These are phyloP conservation scores for Eleusine indica DNA, from an alignment of 176 grass and related monocot species.

Conservation along the genomic window DNA sequence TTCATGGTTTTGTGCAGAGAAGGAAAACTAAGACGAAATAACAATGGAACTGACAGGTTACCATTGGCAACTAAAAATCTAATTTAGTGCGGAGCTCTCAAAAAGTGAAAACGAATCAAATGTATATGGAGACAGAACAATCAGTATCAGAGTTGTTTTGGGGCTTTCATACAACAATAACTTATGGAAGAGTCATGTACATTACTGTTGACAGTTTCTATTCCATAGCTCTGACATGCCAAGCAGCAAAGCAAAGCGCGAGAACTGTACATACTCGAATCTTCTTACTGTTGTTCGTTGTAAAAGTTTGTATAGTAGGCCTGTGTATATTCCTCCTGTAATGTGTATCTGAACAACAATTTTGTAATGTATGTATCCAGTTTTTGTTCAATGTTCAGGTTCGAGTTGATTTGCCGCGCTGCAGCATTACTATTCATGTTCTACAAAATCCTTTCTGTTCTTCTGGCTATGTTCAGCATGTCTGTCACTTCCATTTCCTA, in stretches of 20 bases:
- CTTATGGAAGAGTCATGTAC: conserved; percentile 17
- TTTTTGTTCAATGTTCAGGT: neutral
- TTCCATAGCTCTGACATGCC: conserved; percentile 12
- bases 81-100: neutral
- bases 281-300: conserved; percentile 18
- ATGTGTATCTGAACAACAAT: conserved; percentile 24
- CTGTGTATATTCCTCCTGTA: conserved; percentile 31
- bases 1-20: conserved; percentile 28
- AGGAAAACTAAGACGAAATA: conserved; percentile 39
- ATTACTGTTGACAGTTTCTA: neutral
- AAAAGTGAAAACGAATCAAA: neutral
- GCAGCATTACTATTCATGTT: neutral
- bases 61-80: conserved; percentile 35
- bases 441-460: neutral
- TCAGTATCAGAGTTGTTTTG: neutral
- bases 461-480: neutral
- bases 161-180: neutral
- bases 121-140: neutral
- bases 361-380: conserved; percentile 36
- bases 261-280: conserved; percentile 30
- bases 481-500: no score
- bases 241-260: conserved; percentile 2
- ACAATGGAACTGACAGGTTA: neutral
- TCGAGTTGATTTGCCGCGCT: neutral
- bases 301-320: conserved; percentile 29